phyloP scores from a whole-genome alignment of 2,329 filamentous ascomycete species.

The Didymella pomorum region DNA sequence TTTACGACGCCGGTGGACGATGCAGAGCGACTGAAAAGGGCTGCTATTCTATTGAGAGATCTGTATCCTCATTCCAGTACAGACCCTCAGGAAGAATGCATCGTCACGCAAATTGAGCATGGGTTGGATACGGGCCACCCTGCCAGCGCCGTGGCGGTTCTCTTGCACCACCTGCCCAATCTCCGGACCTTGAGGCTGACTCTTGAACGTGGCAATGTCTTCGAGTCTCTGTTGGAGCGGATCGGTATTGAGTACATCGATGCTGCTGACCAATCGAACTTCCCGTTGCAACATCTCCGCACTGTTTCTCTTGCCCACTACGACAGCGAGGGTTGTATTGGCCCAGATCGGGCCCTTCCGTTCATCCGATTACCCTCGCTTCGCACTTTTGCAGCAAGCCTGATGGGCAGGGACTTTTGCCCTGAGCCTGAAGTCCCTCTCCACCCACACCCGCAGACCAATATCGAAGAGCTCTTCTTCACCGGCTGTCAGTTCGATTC shows the following conservation, averaged over 20 bases:
- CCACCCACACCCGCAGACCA: not conserved
- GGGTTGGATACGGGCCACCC: not conserved
- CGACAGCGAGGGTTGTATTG: not conserved
- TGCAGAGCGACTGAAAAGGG: not conserved
- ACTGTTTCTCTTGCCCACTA: not conserved
- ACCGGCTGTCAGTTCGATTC: not conserved
- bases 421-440: not conserved
- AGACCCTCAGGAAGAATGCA: not conserved
- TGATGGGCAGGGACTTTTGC: constrained; percentile 1
- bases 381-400: not conserved
- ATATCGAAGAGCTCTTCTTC: not conserved
- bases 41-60: not conserved
- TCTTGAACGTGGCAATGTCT: not conserved
- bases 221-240: not conserved
- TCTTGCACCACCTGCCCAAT: constrained; percentile 1
- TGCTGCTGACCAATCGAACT: too few relatives aligned
- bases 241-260: not conserved
- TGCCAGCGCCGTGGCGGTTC: not conserved
- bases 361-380: constrained; percentile 1
- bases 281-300: not conserved
- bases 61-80: not conserved
- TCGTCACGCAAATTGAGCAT: not conserved
- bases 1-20: not conserved
- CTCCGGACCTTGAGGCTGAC: not conserved
- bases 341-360: not conserved